Base-by-base conservation (phyloP, 805 yeast genomes). In the Barnettozyma siamensis region DNA sequence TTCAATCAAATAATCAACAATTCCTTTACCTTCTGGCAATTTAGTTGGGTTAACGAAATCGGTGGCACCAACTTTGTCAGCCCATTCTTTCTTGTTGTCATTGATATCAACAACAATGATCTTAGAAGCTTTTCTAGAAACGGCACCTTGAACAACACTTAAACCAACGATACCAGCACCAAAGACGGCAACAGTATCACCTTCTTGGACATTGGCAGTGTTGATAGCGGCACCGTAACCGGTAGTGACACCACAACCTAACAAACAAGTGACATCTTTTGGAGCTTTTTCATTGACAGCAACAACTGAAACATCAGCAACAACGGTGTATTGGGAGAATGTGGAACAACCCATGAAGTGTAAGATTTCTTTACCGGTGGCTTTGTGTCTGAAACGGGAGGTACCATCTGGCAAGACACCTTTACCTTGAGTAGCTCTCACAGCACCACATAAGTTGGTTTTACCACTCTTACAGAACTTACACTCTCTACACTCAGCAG, bases 351-450 rank as follows among this genome's bases (percentile, higher is more conserved):
- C 99, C 99, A 93, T 93, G 65, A 87, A 93, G 66, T 93, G 98
- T 56, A 80, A 72, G 41, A 93, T 66, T 33, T 80, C 76, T 69
- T 93, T 75, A 52, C 99, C 99, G 58, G 81, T 80, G 37, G 69
- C 64, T 49, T 63, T 61, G 62, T 84, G 79, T 49, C 74, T 78
- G 72, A 93, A 91, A 65, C 99, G 80, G 34, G 85, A 65, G 38
- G 99, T 91, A 17, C 98, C 99, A 62, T 93, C 99, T 48, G 99
- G 99, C 96, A 93, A 85, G 44, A 91, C 83, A 64, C 99, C 99
- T 60, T 86, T 83, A 63, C 99, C 98, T 65, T 93, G 99, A 43
- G 99, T 94, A 41, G 87, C 95, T 69, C 99, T 82, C 54, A 93
- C 91, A 56, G 94, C 75, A 48, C 93, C 87, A 73, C 99, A 93